These are phyloP conservation scores for Chenopodium album DNA, from an alignment of 148 eudicot species.

Conservation along the genomic window DNA sequence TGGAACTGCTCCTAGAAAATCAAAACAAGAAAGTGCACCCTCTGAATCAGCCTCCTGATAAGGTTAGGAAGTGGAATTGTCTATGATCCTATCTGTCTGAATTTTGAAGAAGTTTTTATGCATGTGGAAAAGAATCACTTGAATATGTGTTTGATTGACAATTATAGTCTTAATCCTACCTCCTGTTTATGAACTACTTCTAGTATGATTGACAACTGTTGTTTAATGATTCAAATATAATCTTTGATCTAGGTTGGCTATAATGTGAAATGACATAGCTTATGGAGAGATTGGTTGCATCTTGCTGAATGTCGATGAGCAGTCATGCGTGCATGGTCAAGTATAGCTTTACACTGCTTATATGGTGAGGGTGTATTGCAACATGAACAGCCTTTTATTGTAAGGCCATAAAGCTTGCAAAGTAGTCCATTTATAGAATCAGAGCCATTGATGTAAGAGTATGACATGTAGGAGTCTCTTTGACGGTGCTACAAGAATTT, in stretches of 20 bases:
- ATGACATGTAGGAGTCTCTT: constrained; percentile 12
- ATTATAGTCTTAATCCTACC: not conserved
- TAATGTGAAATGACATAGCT: constrained; percentile 9
- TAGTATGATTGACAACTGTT: not conserved
- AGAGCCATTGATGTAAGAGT: not conserved
- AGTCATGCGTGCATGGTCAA: not conserved
- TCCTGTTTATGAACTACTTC: not conserved
- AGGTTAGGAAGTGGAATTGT: constrained; percentile 26
- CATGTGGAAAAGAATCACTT: not conserved
- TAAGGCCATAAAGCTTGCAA: not conserved
- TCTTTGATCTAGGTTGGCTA: constrained; percentile 11
- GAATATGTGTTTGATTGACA: not conserved
- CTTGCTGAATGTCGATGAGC: not conserved
- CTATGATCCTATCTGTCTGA: not conserved
- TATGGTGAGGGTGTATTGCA: not conserved
- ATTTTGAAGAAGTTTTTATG: not conserved
- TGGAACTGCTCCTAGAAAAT: constrained; percentile 42
- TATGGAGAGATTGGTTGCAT: constrained; percentile 2
- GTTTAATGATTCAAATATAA: no score
- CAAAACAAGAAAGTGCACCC: constrained; percentile 53
- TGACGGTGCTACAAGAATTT: constrained; percentile 28
- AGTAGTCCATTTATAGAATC: constrained; percentile 1
- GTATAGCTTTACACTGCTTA: not conserved
- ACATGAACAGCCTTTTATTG: not conserved
- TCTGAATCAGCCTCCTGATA: constrained; percentile 61